Evolutionary conservation across 345 rosid species (phyloP).

Genomic region (Capsella bursapastoris): DNA sequence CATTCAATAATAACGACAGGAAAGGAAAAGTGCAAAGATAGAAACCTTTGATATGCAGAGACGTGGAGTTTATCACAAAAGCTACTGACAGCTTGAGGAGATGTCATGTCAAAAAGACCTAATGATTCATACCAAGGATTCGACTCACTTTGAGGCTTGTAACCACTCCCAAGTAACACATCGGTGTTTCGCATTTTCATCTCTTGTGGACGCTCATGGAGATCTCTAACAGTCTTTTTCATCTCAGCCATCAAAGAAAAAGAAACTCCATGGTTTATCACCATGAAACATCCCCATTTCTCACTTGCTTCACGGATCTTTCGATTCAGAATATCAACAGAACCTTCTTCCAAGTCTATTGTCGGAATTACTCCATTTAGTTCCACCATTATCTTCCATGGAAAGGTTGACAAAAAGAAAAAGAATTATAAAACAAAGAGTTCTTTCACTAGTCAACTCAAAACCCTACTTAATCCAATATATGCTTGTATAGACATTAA

Average conservation of each 20-base stretch:
- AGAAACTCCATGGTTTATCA: constrained; percentile 65
- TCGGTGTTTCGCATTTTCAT: constrained; percentile 59
- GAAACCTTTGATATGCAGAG: constrained; percentile 65
- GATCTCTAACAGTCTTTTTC: constrained; percentile 61
- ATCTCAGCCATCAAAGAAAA: constrained; percentile 55
- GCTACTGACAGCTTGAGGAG: constrained; percentile 52
- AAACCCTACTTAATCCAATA: too few species aligned
- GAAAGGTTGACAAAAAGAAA: too few species aligned
- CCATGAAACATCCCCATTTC: constrained; percentile 77
- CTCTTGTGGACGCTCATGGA: constrained; percentile 67
- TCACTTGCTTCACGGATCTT: constrained; percentile 59
- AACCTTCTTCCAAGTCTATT: constrained; percentile 54
- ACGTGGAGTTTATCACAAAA: constrained; percentile 74
- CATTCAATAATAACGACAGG: neutral
- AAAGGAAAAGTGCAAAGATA: neutral
- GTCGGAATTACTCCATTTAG: constrained; percentile 45
- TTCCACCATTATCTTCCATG: too few species aligned
- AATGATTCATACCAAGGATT: constrained; percentile 80
- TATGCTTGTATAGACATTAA: too few species aligned
- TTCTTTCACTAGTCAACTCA: too few species aligned
- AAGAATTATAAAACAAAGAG: too few species aligned
- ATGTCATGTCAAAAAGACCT: constrained; percentile 72
- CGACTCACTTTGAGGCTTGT: constrained; percentile 49
- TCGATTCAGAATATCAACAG: constrained; percentile 41
- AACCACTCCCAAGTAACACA: constrained; percentile 68